A percentile compares a stretch with the other conserved stretches of the same genome.
These are phyloP conservation scores for Wickerhamomyces xylosicus DNA, from an alignment of 805 yeast species.

Conservation along the genomic window DNA sequence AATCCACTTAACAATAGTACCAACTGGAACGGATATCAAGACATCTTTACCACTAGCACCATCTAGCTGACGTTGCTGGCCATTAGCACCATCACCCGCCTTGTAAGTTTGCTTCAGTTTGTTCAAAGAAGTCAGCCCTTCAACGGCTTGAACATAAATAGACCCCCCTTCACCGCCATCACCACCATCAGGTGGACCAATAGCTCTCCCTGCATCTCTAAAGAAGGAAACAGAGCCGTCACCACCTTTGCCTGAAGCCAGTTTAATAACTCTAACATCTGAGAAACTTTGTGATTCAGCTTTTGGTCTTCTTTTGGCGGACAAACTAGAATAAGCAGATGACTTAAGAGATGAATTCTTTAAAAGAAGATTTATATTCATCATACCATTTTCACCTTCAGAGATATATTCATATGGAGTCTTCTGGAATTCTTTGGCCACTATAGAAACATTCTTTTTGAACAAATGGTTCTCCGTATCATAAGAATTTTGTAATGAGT, in stretches of 20 bases:
- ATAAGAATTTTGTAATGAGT: slow-evolving; percentile 7
- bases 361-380: slow-evolving; percentile 9
- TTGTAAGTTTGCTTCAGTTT: slow-evolving; percentile 54
- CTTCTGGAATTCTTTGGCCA: background rate
- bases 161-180: slow-evolving; percentile 95
- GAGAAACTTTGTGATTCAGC: slow-evolving; percentile 35
- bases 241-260: slow-evolving; percentile 81
- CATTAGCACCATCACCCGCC: slow-evolving; percentile 65
- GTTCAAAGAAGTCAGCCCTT: slow-evolving; percentile 62
- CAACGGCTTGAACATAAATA: slow-evolving; percentile 72
- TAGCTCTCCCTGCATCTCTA: slow-evolving; percentile 73
- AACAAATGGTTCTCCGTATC: background rate
- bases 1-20: slow-evolving; percentile 80
- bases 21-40: slow-evolving; percentile 80
- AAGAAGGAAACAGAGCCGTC: slow-evolving; percentile 79
- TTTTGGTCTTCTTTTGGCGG: slow-evolving; percentile 30
- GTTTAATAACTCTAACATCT: slow-evolving; percentile 59
- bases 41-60: slow-evolving; percentile 81
- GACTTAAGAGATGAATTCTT: slow-evolving; percentile 11
- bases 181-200: slow-evolving; percentile 98
- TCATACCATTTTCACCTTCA: slow-evolving; percentile 2
- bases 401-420: slow-evolving; percentile 3
- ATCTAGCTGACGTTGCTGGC: slow-evolving; percentile 69
- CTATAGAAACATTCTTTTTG: background rate
- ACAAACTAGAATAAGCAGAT: slow-evolving; percentile 28